phyloP scores from a whole-genome alignment of 1,284 basidiomycete species.

The Entoloma clypeatum region DNA sequence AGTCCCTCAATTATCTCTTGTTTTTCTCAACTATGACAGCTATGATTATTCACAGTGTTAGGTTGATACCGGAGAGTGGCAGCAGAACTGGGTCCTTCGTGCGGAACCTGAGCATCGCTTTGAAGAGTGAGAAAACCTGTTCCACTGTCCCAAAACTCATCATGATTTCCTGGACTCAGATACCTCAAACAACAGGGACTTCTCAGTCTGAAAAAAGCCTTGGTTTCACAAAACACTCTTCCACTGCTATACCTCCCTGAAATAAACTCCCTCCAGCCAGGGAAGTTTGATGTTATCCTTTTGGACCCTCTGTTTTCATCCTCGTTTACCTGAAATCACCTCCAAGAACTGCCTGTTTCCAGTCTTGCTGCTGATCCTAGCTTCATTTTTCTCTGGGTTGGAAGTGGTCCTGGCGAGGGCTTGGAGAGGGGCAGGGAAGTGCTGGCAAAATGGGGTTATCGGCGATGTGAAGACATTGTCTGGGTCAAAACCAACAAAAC shows the following conservation, averaged over 20 bases:
- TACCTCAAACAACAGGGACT: slow-evolving; percentile 89
- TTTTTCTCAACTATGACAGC: too few relatives aligned
- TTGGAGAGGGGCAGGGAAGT: slow-evolving; percentile 91
- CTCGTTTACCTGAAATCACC: slow-evolving; percentile 80
- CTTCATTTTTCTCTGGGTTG: slow-evolving; percentile 97
- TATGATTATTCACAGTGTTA: slow-evolving; percentile 94
- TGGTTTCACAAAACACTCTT: slow-evolving; percentile 58
- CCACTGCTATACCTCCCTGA: slow-evolving; percentile 69
- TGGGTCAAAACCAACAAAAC: slow-evolving; percentile 91
- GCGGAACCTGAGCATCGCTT: slow-evolving; percentile 84
- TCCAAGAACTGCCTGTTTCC: slow-evolving; percentile 81
- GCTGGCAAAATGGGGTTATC: slow-evolving; percentile 91
- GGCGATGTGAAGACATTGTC: slow-evolving; percentile 94
- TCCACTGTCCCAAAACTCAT: slow-evolving; percentile 1
- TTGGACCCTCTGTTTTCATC: slow-evolving; percentile 87
- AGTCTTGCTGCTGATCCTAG: slow-evolving; percentile 86
- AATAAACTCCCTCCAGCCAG: slow-evolving; percentile 50
- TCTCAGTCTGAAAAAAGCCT: slow-evolving; percentile 72
- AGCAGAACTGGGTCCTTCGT: slow-evolving; percentile 87
- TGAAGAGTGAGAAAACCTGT: slow-evolving; percentile 72
- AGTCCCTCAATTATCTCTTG: too few relatives aligned
- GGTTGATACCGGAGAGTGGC: slow-evolving; percentile 86
- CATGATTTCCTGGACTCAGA: slow-evolving; percentile 37
- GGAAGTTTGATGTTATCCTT: slow-evolving; percentile 91
- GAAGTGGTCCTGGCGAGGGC: slow-evolving; percentile 85